A percentile compares a stretch with the other conserved stretches of the same genome.
These are phyloP conservation scores for Amanita subjunquillea DNA, from an alignment of 768 basidiomycete genomes.

Conservation along the genomic window DNA sequence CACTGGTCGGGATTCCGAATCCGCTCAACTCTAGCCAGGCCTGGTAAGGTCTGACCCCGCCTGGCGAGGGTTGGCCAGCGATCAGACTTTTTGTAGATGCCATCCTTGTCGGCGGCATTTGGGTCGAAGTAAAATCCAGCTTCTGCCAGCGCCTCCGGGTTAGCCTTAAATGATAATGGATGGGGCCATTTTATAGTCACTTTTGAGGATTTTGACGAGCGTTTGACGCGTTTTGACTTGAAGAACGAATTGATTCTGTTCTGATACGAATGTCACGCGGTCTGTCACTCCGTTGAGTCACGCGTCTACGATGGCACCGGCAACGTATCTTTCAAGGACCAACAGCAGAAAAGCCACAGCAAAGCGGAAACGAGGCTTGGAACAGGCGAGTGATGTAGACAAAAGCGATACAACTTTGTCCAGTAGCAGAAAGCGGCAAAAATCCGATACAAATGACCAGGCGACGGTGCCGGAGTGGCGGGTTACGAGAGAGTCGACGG, in stretches of 20 bases:
- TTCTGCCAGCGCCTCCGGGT: constrained; percentile 65
- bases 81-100: no score
- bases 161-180: constrained; percentile 31
- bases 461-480: background rate
- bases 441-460: background rate
- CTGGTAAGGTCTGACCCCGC: no score
- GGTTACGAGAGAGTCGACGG: background rate
- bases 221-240: constrained; percentile 53
- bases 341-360: constrained; percentile 22
- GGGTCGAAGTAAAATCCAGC: constrained; percentile 88
- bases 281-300: constrained; percentile 8
- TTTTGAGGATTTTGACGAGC: constrained; percentile 19
- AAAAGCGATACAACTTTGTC: background rate
- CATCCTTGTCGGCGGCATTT: constrained; percentile 43
- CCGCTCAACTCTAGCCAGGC: no score
- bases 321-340: constrained; percentile 18
- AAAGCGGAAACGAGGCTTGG: constrained; percentile 15
- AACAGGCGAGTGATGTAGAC: background rate
- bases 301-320: constrained; percentile 4
- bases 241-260: constrained; percentile 59
- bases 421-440: background rate
- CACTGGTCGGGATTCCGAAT: no score
- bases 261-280: constrained; percentile 35
- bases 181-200: constrained; percentile 72
- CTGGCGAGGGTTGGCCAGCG: no score